Evolutionary conservation across 352 stramenopile genomes (phyloP).

Genomic region (Pythium biforme): DNA sequence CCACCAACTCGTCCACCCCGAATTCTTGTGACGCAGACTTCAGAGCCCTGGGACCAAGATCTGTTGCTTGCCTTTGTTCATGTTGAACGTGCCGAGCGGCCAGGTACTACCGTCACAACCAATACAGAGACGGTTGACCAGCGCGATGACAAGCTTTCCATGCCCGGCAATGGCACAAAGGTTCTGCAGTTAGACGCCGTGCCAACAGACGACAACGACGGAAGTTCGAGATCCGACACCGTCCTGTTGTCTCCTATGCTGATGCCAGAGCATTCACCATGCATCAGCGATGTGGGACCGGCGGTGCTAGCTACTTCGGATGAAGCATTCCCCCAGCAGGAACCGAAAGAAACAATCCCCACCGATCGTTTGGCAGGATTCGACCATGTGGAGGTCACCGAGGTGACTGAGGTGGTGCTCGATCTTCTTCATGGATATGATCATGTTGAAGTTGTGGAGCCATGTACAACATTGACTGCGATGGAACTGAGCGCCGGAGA

Average conservation of each 20-base stretch:
- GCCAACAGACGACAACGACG: background rate
- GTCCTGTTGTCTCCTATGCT: too few species aligned
- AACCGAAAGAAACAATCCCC: background rate
- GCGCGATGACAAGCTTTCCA: background rate
- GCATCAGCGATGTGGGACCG: background rate
- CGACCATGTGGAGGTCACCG: slow-evolving; percentile 36
- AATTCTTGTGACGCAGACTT: background rate
- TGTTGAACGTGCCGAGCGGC: slow-evolving; percentile 10
- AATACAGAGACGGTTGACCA: background rate
- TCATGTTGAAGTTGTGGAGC: slow-evolving; percentile 12
- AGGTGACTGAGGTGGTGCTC: background rate
- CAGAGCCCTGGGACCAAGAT: background rate
- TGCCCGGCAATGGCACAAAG: background rate
- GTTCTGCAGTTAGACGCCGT: background rate
- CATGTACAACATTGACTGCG: background rate
- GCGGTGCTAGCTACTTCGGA: background rate
- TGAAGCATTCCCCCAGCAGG: background rate
- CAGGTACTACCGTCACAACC: slow-evolving; percentile 1
- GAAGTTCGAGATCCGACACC: too few species aligned
- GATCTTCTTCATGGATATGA: slow-evolving; percentile 16
- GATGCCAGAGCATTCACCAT: too few species aligned
- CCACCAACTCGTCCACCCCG: background rate
- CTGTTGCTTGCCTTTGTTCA: slow-evolving; percentile 14
- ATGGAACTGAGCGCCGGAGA: background rate
- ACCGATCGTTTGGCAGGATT: slow-evolving; percentile 35